A percentile compares a stretch with the other conserved stretches of the same genome.
phyloP scores from a whole-genome alignment of 257 asterid species.

The Fraxinus excelsior region DNA sequence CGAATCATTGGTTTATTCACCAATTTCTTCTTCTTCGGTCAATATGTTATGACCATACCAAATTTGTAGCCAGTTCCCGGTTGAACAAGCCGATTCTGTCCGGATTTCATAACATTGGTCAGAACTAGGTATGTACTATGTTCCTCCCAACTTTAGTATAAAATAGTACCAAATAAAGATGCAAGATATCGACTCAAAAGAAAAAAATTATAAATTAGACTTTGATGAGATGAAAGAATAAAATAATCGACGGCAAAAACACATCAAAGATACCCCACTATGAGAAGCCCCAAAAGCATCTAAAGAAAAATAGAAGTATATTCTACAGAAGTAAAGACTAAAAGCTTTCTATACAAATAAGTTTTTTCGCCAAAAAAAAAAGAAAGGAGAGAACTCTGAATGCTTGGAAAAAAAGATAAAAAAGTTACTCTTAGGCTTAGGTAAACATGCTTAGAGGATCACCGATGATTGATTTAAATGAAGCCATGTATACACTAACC shows the following conservation, averaged over 20 bases:
- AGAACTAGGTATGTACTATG: neutral
- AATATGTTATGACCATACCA: too few species aligned
- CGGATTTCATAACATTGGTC: neutral
- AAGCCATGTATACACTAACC: constrained; percentile 36
- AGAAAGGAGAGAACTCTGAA: neutral
- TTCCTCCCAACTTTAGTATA: neutral
- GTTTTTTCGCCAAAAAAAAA: too few species aligned
- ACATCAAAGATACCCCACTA: too few species aligned
- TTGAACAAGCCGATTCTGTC: too few species aligned
- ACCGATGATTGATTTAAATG: too few species aligned
- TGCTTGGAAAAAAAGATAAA: neutral
- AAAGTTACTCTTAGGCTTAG: neutral
- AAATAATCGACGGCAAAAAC: neutral
- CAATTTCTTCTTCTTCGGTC: too few species aligned
- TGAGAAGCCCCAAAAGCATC: too few species aligned
- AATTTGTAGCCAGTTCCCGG: too few species aligned
- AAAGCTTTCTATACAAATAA: too few species aligned
- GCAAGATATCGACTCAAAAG: neutral
- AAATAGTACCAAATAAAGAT: neutral
- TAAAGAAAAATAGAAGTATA: neutral
- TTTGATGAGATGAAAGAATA: neutral
- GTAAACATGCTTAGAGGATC: too few species aligned
- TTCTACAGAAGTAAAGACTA: neutral
- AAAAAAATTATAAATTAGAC: neutral
- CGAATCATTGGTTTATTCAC: too few species aligned